Evolutionary conservation across 2,329 filamentous ascomycete species (phyloP), one percentile per base, ranked within the genome.

Genomic region (Calonectria henricotiae): DNA sequence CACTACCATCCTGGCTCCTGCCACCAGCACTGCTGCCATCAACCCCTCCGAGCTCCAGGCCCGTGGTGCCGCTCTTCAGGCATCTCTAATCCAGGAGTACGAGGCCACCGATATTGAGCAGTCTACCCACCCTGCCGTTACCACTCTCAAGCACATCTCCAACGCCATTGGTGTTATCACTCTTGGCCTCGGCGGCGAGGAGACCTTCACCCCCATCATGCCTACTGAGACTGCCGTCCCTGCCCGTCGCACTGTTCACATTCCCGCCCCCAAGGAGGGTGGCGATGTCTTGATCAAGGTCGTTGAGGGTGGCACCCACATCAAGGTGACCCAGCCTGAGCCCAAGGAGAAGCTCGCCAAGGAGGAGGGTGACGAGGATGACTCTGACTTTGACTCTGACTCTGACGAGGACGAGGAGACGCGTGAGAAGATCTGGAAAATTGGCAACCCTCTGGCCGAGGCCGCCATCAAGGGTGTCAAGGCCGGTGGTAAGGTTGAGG

Each of bases 91-190:
- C 82, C 92, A 95, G 83, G 96, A 98, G 83, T 99, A 97, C 83
- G 96, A 99, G 78, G 89, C 91, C 76, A 92, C 94, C 75, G 96
- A 98, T 81, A 97, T 99, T 77, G 94, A 97, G 82, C 95, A 98
- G 88, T 97, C 94, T 73, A 97, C 95, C 58, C 96, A 99, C 87
- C 92, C 96, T 63, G 94, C 95, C 80, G 95, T 99, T 74, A 98
- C 96, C 39, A 96, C 95, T 17, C 95, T 97, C 63, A 94, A 95
- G 78, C 96, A 99, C 86, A 91, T 97, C 73, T 88, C 90, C 77
- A 93, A 95, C 80, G 93, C 96, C 72, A 93, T 99, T 73, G 96
- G 96, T 81, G 93, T 98, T 64, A 88, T 97, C 73, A 90, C 91
- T 76, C 85, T 90, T 68, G 87, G 83, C 75, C 79, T 83, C 46